Base-by-base conservation (phyloP, 805 yeast species). In the Scheffersomyces ergatensis region DNA sequence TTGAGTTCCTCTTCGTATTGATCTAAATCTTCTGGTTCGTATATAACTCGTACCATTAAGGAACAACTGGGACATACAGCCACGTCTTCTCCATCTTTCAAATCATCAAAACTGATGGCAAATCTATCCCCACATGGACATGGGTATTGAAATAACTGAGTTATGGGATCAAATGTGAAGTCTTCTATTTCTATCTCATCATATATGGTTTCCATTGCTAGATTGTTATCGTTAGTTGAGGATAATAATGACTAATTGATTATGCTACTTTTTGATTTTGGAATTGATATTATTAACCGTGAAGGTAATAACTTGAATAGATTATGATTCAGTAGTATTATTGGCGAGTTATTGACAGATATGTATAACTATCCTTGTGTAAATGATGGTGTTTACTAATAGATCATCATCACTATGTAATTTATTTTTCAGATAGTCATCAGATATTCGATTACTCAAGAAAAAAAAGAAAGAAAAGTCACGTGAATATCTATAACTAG, bases 71-170 rank as follows among this genome's bases (percentile, higher is more conserved):
- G 99, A 63, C 99, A 93, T 14, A 92, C 95, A 0, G 99, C 99
- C 23, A 89, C 81, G 45, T 89, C 89, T 53, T 88, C 95, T 7
- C 97, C 99, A 51, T 89, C 97, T 46, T 73, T 70, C 61, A 93
- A 71, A 58, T 93, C 99, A 52, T 85, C 93, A 37, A 89, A 71
- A 23, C 79, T 72, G 20, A 93, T 86, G 57, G 92, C 95, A 64
- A 93, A 93, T 55, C 82, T 75, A 62, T 93, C 99, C 8, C 99
- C 99, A 63, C 99, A 93, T 1, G 99, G 99, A 71, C 99, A 93
- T 3, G 99, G 99, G 55, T 90, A 92, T 37, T 89, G 85, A 65
- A 90, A 88, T 19, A 88, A 64, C 60, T 85, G 89, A 12, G 85
- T 80, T n/a, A 69, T 72, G 2, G 90, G 80, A 60, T 93, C 97